Conservation (phyloP, 2,329 filamentous ascomycete genomes). For the Blastomyces silverae region DNA sequence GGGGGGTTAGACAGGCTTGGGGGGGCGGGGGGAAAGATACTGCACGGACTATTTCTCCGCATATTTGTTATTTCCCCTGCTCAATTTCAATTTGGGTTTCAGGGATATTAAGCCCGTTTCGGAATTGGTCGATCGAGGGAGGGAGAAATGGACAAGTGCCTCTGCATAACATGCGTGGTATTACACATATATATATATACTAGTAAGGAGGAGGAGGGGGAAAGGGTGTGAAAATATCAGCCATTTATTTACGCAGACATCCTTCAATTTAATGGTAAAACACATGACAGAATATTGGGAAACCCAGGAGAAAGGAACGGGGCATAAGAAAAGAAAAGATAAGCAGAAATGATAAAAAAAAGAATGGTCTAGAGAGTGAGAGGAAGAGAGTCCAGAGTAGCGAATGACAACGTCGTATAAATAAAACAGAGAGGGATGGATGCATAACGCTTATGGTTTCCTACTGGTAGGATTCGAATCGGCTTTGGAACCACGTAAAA, state of each 20-base stretch:
- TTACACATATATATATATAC: too few species aligned
- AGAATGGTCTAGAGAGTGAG: not conserved
- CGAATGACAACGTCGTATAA: constrained; percentile 2
- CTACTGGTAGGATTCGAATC: not conserved
- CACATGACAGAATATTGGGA: not conserved
- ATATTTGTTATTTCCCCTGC: not conserved
- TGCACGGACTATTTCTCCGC: too few species aligned
- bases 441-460: not conserved
- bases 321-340: not conserved
- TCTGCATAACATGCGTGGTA: not conserved
- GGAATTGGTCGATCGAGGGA: not conserved
- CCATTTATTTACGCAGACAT: not conserved
- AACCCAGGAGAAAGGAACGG: not conserved
- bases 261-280: not conserved
- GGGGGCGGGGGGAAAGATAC: too few species aligned
- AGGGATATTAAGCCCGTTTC: not conserved
- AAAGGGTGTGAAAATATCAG: not conserved
- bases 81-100: not conserved
- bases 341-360: not conserved
- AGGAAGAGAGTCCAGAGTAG: not conserved
- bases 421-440: not conserved
- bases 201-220: not conserved
- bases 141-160: not conserved
- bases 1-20: too few species aligned
- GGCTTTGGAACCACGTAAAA: not conserved